A percentile compares a stretch with the other conserved stretches of the same genome.
phyloP scores from a whole-genome alignment of 495 filamentous ascomycete genomes.

The Xylaria bambusicola region DNA sequence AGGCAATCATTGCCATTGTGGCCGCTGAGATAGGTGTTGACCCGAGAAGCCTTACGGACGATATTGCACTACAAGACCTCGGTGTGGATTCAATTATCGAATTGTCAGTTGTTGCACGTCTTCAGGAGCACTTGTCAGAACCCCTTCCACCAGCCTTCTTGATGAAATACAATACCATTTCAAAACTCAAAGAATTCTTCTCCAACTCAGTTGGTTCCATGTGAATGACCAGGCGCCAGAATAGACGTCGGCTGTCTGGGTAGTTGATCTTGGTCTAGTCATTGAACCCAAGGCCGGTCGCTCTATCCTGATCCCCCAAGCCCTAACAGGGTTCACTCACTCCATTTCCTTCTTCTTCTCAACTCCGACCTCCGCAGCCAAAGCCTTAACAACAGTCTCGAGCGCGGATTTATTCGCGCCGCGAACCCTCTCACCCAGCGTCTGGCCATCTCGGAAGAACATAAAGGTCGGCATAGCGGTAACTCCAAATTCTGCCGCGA shows the following conservation, averaged over 20 bases:
- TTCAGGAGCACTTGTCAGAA: background rate
- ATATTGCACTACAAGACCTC: slow-evolving; percentile 3
- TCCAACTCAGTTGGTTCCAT: background rate
- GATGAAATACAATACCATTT: slow-evolving; percentile 4
- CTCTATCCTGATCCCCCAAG: too few relatives aligned
- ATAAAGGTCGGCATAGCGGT: slow-evolving; percentile 78
- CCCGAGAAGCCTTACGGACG: background rate
- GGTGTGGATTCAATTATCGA: slow-evolving; percentile 1
- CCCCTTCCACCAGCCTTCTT: slow-evolving; percentile 1
- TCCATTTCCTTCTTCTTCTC: background rate
- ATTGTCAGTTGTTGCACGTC: slow-evolving; percentile 6
- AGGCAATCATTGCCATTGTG: too few relatives aligned
- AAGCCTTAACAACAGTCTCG: slow-evolving; percentile 5
- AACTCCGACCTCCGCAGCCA: background rate
- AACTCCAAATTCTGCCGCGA: slow-evolving; percentile 49
- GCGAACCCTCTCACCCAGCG: background rate
- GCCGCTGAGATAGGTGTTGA: background rate
- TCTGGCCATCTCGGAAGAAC: slow-evolving; percentile 69
- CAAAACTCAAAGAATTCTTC: background rate
- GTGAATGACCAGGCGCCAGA: too few relatives aligned
- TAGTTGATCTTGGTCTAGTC: too few relatives aligned
- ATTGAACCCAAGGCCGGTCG: too few relatives aligned
- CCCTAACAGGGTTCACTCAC: too few relatives aligned
- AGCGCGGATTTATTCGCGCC: slow-evolving; percentile 5
- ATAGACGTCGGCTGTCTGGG: too few relatives aligned